Evolutionary conservation across 116 monocot species (phyloP).

Genomic region (Phalaenopsis hybrid): DNA sequence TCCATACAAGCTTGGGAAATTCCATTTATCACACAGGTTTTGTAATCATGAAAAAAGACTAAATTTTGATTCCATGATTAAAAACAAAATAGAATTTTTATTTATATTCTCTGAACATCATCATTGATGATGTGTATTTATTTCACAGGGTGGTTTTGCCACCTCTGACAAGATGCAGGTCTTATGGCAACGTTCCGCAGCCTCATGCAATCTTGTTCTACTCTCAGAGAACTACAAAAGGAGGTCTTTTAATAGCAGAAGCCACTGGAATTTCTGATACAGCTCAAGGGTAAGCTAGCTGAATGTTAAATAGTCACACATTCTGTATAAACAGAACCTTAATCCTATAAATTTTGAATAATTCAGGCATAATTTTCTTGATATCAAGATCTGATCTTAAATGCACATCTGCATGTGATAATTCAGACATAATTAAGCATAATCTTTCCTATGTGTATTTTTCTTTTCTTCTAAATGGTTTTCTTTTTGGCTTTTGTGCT

Average conservation of each 20-base stretch:
- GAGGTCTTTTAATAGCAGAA: slow-evolving; percentile 10
- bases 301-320: too few relatives aligned
- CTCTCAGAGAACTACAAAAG: slow-evolving; percentile 7
- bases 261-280: slow-evolving; percentile 9
- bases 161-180: slow-evolving; percentile 3
- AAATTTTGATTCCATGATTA: background rate
- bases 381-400: too few relatives aligned
- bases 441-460: background rate
- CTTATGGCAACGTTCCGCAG: slow-evolving; percentile 8
- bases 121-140: background rate
- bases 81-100: background rate
- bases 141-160: slow-evolving; percentile 3
- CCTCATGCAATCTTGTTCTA: slow-evolving; percentile 7
- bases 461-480: background rate
- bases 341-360: too few relatives aligned
- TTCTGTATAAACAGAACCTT: too few relatives aligned
- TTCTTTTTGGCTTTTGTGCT: background rate
- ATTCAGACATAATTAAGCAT: too few relatives aligned
- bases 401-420: too few relatives aligned
- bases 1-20: slow-evolving; percentile 35
- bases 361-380: too few relatives aligned
- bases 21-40: slow-evolving; percentile 39
- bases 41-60: background rate
- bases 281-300: slow-evolving; percentile 1
- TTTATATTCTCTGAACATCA: background rate